Base-by-base conservation (phyloP, 1,284 basidiomycete species). In the Flammula alnicola region DNA sequence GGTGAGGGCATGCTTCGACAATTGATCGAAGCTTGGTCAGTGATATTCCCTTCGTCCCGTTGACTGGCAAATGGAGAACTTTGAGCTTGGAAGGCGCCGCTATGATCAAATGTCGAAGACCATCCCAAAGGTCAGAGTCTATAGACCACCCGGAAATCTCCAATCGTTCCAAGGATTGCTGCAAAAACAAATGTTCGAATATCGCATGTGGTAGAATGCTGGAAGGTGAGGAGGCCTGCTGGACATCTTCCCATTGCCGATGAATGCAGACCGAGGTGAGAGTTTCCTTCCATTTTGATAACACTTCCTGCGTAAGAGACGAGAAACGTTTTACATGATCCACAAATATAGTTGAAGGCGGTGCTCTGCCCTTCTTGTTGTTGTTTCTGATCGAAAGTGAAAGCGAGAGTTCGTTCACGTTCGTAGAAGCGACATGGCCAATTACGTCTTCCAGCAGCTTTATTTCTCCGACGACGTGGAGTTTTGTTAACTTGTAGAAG, bases 61-160 rank as follows among this genome's bases (percentile, higher is more conserved):
- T 22, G 8, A 43, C 17, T 10, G 54, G 54, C 20, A 56, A 39
- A 33, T 41, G 54, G 16, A 56, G 44, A n/a, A 17, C 12, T 23
- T 52, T 19, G 19, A 56, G 27, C 33, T 44, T 44, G 16, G 44
- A 38, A 8, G 29, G 43, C 16, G 33, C 22, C 4, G 27, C 11
- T 9, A 42, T 25, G 17, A 29, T 20, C 19, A 39, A 29, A 19
- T 20, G 10, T 22, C 23, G 25, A 3, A 41, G n/a, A 1, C 17
- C n/a, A 12, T 36, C 16, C 5, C 19, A 31, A 7, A 27, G 10
- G 20, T 35, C 9, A 3, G 25, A 27, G n/a, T 38, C 8, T 3
- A 51, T 8, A 3, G 30, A 22, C 30, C 30, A 42, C 16, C 44
- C 44, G 2, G 12, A 40, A 5, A 51, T 32, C 20, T 51, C 49